Percentiles rank a stretch among this genome's conserved stretches.
phyloP scores from a whole-genome alignment of 2,329 filamentous ascomycete species.

The Lasiodiplodia sp. region DNA sequence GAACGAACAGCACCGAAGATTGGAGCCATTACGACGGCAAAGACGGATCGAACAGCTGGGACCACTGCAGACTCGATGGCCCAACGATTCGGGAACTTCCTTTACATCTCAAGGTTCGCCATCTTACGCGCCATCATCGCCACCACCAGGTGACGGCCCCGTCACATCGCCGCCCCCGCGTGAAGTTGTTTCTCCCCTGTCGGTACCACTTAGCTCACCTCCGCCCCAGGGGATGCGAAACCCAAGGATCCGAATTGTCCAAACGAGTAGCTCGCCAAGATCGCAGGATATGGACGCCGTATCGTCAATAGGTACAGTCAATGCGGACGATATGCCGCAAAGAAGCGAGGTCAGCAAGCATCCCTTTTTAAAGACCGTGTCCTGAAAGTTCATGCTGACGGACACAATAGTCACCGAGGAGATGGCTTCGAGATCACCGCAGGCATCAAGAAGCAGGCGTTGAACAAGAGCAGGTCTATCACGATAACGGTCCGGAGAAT shows the following conservation, averaged over 20 bases:
- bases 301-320: background rate
- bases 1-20: background rate
- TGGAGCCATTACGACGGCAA: background rate
- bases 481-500: background rate
- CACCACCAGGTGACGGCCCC: background rate
- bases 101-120: background rate
- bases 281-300: background rate
- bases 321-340: background rate
- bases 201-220: background rate
- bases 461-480: background rate
- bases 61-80: background rate
- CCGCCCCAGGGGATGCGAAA: background rate
- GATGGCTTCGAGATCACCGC: background rate
- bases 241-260: background rate
- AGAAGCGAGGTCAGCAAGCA: background rate
- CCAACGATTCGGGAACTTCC: background rate
- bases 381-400: background rate
- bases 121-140: background rate
- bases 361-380: background rate
- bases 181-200: background rate
- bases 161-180: background rate
- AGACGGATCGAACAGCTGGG: background rate
- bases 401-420: background rate
- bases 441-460: background rate
- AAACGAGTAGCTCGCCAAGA: background rate